Conservation (phyloP, 805 yeast genomes). For the Barnettozyma californica region DNA sequence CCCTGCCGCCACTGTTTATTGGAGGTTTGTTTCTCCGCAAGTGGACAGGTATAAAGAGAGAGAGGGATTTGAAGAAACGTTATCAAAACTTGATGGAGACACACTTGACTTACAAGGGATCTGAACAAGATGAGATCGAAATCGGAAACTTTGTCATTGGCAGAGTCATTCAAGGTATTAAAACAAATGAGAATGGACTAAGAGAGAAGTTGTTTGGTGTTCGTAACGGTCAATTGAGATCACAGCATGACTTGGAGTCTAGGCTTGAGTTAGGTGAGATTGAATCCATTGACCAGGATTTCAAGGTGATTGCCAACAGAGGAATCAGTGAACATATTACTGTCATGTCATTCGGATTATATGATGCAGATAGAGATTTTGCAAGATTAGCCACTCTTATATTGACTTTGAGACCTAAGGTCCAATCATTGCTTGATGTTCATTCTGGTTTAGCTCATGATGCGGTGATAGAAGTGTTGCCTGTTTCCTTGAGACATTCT, state of each 20-base stretch:
- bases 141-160: constrained; percentile 12
- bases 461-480: constrained; percentile 15
- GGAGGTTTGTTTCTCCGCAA: constrained; percentile 16
- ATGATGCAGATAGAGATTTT: constrained; percentile 10
- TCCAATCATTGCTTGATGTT: constrained; percentile 7
- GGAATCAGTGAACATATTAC: constrained; percentile 16
- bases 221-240: background rate
- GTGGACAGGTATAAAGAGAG: constrained; percentile 8
- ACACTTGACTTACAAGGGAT: constrained; percentile 14
- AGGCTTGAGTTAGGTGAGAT: constrained; percentile 11
- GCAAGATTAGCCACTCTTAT: constrained; percentile 15
- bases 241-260: constrained; percentile 9
- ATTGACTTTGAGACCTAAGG: constrained; percentile 14
- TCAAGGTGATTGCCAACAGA: constrained; percentile 7
- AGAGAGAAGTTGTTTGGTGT: constrained; percentile 1
- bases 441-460: constrained; percentile 1
- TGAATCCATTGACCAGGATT: constrained; percentile 20
- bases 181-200: constrained; percentile 16
- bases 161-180: constrained; percentile 17
- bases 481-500: constrained; percentile 4
- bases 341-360: constrained; percentile 16
- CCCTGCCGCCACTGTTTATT: constrained; percentile 21
- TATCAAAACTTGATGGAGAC: constrained; percentile 14
- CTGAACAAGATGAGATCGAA: constrained; percentile 11
- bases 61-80: constrained; percentile 11